Evolutionary conservation across 1,284 basidiomycete species (phyloP).

Genomic region (Mrakiaceae sp.): DNA sequence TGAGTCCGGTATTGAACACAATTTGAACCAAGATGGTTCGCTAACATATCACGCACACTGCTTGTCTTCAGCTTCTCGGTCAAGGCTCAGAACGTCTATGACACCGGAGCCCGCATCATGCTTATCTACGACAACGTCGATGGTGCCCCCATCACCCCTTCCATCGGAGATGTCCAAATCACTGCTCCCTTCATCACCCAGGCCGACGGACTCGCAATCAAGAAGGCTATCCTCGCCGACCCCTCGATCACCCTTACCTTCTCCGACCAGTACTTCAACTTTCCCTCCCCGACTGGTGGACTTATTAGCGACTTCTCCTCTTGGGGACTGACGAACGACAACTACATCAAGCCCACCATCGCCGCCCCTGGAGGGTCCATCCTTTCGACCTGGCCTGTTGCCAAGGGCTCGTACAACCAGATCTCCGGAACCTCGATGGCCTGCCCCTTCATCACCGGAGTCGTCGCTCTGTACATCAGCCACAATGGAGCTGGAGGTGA

Average conservation of each 20-base stretch:
- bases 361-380: slow-evolving; percentile 13
- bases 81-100: slow-evolving; percentile 10
- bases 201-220: slow-evolving; percentile 7
- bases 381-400: slow-evolving; percentile 13
- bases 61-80: neutral
- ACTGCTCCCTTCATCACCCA: neutral
- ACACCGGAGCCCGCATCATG: slow-evolving; percentile 8
- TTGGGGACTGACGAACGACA: slow-evolving; percentile 9
- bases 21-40: too few relatives aligned
- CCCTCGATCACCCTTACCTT: neutral
- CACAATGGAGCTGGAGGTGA: slow-evolving; percentile 38
- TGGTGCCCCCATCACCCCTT: neutral
- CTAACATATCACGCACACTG: too few relatives aligned
- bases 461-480: slow-evolving; percentile 50
- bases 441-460: slow-evolving; percentile 46
- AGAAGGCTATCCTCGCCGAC: neutral
- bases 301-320: slow-evolving; percentile 4
- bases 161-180: neutral
- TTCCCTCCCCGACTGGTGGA: neutral
- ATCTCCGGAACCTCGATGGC: slow-evolving; percentile 12
- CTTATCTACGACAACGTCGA: slow-evolving; percentile 9
- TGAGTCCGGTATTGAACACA: too few relatives aligned
- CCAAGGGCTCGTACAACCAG: slow-evolving; percentile 3
- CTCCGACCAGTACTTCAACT: slow-evolving; percentile 5
- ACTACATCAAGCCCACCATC: slow-evolving; percentile 2